Evolutionary conservation across 805 yeast species (phyloP).

Genomic region (Pichia heedii): DNA sequence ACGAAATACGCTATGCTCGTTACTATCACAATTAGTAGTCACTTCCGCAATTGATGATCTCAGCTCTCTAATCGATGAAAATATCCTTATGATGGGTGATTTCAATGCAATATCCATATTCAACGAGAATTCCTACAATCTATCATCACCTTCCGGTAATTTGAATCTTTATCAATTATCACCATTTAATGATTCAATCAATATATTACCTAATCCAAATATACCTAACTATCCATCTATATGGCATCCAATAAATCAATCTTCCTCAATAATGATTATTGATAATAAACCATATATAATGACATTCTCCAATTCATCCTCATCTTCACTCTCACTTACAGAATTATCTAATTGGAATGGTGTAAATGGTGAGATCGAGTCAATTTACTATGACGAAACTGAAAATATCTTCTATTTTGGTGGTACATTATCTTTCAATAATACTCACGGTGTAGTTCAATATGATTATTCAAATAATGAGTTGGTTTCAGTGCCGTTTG

Average conservation of each 20-base stretch:
- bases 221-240: slow-evolving; percentile 4
- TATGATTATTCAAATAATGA: slow-evolving; percentile 43
- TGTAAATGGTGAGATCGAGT: slow-evolving; percentile 30
- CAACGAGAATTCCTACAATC: slow-evolving; percentile 3
- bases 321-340: no score
- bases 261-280: slow-evolving; percentile 10
- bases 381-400: slow-evolving; percentile 41
- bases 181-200: slow-evolving; percentile 10
- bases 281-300: slow-evolving; percentile 21
- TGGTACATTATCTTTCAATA: slow-evolving; percentile 53
- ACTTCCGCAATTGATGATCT: background rate
- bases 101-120: slow-evolving; percentile 17
- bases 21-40: background rate
- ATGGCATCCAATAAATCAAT: slow-evolving; percentile 7
- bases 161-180: slow-evolving; percentile 16
- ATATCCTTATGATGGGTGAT: slow-evolving; percentile 20
- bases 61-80: slow-evolving; percentile 5
- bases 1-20: background rate
- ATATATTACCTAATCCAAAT: background rate
- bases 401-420: slow-evolving; percentile 60
- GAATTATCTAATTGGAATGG: slow-evolving; percentile 18
- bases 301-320: slow-evolving; percentile 2
- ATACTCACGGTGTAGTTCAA: slow-evolving; percentile 49
- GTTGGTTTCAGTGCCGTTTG: slow-evolving; percentile 50
- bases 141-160: slow-evolving; percentile 7